These are phyloP conservation scores for Candida ovalis DNA, from an alignment of 805 yeast species.

Conservation along the genomic window DNA sequence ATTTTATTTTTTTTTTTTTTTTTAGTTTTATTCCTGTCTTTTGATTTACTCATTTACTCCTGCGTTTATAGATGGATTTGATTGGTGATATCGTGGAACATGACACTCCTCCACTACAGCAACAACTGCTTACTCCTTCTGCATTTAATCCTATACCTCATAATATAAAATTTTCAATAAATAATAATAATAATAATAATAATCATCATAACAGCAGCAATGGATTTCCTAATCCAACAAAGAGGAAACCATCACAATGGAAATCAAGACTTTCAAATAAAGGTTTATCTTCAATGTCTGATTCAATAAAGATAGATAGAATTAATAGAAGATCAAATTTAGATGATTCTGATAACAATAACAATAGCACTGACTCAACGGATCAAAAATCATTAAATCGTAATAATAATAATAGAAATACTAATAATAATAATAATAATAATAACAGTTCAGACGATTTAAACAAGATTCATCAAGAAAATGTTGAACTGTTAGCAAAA, in stretches of 20 bases:
- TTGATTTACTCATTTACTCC: not conserved
- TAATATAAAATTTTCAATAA: constrained; percentile 3
- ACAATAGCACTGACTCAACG: constrained; percentile 33
- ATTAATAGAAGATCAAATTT: not conserved
- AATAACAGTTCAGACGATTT: constrained; percentile 48
- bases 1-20: not conserved
- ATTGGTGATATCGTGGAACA: constrained; percentile 72
- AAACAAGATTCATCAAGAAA: constrained; percentile 74
- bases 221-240: constrained; percentile 37
- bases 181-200: no score
- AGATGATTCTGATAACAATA: constrained; percentile 10
- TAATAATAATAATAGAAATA: constrained; percentile 13
- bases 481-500: constrained; percentile 52
- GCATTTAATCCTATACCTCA: constrained; percentile 29
- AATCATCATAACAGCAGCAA: not conserved
- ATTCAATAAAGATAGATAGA: constrained; percentile 10
- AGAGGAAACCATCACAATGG: constrained; percentile 47
- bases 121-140: not conserved
- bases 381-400: no score
- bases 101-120: constrained; percentile 15
- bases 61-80: constrained; percentile 47
- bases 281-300: constrained; percentile 28
- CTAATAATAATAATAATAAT: constrained; percentile 9
- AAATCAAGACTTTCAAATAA: constrained; percentile 38
- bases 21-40: not conserved